Evolutionary conservation across 2,329 filamentous ascomycete genomes (phyloP).

Genomic region (Dothideomycetes sp.): DNA sequence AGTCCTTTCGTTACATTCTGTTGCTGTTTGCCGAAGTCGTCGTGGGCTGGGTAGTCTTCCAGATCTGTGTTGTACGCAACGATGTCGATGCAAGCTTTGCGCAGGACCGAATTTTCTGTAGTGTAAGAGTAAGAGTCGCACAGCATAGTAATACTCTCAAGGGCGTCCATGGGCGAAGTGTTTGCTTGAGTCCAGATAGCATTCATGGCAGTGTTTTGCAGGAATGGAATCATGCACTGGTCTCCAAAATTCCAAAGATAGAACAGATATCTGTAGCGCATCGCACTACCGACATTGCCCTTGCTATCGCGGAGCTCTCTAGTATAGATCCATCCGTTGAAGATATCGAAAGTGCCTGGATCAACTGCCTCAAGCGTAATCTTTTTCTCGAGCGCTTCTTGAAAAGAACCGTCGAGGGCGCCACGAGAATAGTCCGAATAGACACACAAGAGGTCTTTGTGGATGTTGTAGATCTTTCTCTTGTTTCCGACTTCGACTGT

Average conservation of each 20-base stretch:
- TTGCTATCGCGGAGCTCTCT: neutral
- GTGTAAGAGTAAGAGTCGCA: slow-evolving; percentile 14
- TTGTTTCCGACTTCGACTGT: neutral
- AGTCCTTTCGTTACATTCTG: neutral
- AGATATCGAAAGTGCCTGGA: slow-evolving; percentile 12
- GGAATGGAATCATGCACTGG: slow-evolving; percentile 9
- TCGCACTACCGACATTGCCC: neutral
- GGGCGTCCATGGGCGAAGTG: neutral
- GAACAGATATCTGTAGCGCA: neutral
- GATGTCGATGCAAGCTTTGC: slow-evolving; percentile 13
- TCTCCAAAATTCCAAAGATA: slow-evolving; percentile 16
- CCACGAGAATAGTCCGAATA: slow-evolving; percentile 18
- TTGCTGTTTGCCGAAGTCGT: neutral
- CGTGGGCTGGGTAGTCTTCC: too few relatives aligned
- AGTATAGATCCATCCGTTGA: slow-evolving; percentile 15
- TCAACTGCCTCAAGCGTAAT: slow-evolving; percentile 15
- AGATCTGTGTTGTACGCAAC: neutral
- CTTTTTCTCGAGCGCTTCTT: slow-evolving; percentile 11
- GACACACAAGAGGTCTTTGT: slow-evolving; percentile 16
- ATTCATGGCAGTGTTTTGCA: slow-evolving; percentile 14
- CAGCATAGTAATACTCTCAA: too few relatives aligned
- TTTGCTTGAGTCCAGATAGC: neutral
- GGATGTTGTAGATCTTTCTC: slow-evolving; percentile 14
- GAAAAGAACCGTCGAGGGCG: slow-evolving; percentile 12
- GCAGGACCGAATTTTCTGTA: neutral